Conservation (phyloP, 1,284 basidiomycete species). For the Tylopilus sp. region DNA sequence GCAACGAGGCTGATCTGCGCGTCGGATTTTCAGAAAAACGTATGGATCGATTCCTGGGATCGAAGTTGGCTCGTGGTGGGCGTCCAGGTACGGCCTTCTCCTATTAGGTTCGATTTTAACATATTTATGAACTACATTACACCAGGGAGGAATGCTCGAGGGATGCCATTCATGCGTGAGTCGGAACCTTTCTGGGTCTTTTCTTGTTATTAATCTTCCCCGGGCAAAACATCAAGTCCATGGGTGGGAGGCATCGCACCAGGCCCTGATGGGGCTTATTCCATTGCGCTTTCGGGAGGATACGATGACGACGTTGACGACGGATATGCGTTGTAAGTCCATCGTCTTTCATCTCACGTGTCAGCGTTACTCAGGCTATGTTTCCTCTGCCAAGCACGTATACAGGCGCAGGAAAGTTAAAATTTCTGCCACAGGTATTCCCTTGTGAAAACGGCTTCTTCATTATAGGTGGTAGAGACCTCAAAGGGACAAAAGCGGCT, state of each 20-base stretch:
- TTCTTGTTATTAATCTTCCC: background rate
- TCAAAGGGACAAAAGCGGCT: conserved; percentile 71
- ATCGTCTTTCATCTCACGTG: background rate
- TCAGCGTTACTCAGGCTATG: background rate
- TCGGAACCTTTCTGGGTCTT: background rate
- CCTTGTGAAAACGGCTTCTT: background rate
- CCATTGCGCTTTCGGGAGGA: conserved; percentile 76
- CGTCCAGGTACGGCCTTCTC: conserved; percentile 41
- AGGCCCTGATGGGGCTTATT: conserved; percentile 66
- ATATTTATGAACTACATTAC: background rate
- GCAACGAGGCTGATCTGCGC: background rate
- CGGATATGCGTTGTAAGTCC: conserved; percentile 73
- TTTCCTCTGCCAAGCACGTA: conserved; percentile 50
- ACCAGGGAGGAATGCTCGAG: conserved; percentile 59
- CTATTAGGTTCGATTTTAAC: background rate
- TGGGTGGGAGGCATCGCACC: conserved; percentile 76
- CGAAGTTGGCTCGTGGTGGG: conserved; percentile 79
- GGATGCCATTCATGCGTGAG: conserved; percentile 75
- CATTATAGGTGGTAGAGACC: conserved; percentile 65
- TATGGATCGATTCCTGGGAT: conserved; percentile 63
- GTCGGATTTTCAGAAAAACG: conserved; percentile 19
- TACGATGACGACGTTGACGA: conserved; percentile 83
- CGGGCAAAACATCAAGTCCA: conserved; percentile 43
- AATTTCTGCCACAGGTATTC: background rate
- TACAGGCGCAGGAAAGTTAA: conserved; percentile 61